Conservation (phyloP, 441 rosid species). For the Populus hybrid region DNA sequence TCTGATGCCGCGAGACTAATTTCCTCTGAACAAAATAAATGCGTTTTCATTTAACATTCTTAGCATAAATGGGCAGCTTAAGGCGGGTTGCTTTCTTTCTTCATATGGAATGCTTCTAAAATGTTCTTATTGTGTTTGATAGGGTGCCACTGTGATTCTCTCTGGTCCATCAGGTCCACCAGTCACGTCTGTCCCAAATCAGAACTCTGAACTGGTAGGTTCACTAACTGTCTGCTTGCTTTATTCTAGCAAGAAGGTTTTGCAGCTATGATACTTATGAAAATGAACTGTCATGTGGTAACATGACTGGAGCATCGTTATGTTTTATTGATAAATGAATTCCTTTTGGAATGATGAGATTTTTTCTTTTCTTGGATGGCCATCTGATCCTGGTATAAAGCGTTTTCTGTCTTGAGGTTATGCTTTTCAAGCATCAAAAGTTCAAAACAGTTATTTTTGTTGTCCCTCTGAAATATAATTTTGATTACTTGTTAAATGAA, state of each 20-base stretch:
- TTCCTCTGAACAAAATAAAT: constrained; percentile 4
- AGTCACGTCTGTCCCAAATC: constrained; percentile 72
- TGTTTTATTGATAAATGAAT: not conserved
- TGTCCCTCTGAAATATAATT: not conserved
- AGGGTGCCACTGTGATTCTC: constrained; percentile 90
- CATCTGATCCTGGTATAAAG: not conserved
- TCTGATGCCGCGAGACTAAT: constrained; percentile 11
- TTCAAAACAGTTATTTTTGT: not conserved
- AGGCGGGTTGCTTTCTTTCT: constrained; percentile 7
- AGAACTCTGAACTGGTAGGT: constrained; percentile 90
- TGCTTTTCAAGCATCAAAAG: not conserved
- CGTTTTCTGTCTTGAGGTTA: not conserved
- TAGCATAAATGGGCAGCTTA: not conserved
- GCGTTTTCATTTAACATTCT: constrained; percentile 3
- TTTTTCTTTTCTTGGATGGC: not conserved
- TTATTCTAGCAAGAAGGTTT: not conserved
- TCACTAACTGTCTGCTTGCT: constrained; percentile 7
- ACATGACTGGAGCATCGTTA: not conserved
- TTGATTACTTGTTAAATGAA: not conserved
- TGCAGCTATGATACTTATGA: not conserved
- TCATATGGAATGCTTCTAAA: constrained; percentile 24
- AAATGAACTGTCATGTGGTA: not conserved
- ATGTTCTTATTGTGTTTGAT: constrained; percentile 27
- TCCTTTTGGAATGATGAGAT: not conserved
- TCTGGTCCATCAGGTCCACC: constrained; percentile 99